phyloP scores from a whole-genome alignment of 2,329 filamentous ascomycete species.

The Daldinia sp. region DNA sequence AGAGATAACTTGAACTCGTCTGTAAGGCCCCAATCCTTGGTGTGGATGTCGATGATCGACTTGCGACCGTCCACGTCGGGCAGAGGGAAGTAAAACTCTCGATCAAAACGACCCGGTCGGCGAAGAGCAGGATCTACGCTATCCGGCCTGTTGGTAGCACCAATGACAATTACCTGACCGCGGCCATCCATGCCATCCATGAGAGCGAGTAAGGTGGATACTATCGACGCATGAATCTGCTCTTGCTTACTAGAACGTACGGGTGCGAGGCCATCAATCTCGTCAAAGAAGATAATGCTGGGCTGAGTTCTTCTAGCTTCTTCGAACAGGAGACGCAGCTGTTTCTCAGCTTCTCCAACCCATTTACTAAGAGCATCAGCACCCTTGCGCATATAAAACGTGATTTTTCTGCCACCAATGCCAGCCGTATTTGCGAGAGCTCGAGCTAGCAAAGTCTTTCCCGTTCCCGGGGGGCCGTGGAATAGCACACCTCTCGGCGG shows the following conservation, averaged over 20 bases:
- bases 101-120: constrained; percentile 91
- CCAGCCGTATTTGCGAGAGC: constrained; percentile 92
- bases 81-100: constrained; percentile 97
- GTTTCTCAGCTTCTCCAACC: constrained; percentile 97
- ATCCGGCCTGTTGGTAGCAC: constrained; percentile 96
- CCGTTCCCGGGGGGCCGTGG: constrained; percentile 95
- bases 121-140: constrained; percentile 96
- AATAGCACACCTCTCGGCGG: constrained; percentile 95
- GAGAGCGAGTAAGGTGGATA: constrained; percentile 88
- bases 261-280: constrained; percentile 95
- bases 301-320: constrained; percentile 95
- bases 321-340: constrained; percentile 91
- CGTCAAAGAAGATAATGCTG: constrained; percentile 99
- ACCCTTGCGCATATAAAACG: constrained; percentile 99
- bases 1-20: constrained; percentile 82
- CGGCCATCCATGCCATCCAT: constrained; percentile 99
- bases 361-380: constrained; percentile 98
- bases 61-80: constrained; percentile 82
- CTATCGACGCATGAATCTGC: constrained; percentile 97
- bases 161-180: constrained; percentile 97
- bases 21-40: constrained; percentile 88
- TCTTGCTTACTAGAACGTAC: constrained; percentile 98
- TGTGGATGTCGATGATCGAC: constrained; percentile 94
- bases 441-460: constrained; percentile 95
- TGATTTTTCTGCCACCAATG: constrained; percentile 90